Percentiles rank a stretch among this genome's conserved stretches.
These are phyloP conservation scores for Euptelea pleiosperma DNA, from an alignment of 164 flowering plant genomes.

Conservation along the genomic window DNA sequence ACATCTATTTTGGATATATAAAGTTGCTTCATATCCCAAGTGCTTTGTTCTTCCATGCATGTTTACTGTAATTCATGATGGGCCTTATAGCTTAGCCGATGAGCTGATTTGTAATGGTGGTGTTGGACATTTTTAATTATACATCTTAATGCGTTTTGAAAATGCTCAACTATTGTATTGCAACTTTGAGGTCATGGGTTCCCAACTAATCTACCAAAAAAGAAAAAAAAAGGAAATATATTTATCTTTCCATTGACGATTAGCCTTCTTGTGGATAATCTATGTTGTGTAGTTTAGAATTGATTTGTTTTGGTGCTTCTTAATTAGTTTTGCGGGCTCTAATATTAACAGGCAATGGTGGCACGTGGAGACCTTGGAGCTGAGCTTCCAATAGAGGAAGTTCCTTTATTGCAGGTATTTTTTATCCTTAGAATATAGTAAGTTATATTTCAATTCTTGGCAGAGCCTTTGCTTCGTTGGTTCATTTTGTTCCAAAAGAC, in stretches of 20 bases:
- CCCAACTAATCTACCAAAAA: background rate
- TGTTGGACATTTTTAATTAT: no score
- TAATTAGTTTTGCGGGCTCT: background rate
- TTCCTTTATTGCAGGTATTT: conserved; percentile 88
- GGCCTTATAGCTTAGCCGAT: no score
- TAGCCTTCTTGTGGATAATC: background rate
- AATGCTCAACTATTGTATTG: no score
- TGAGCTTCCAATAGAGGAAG: conserved; percentile 96
- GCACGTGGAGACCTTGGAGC: conserved; percentile 99
- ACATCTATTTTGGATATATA: no score
- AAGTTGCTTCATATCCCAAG: no score
- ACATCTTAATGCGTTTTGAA: no score
- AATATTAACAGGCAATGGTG: conserved; percentile 79
- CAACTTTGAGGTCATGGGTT: no score
- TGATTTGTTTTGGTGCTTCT: background rate
- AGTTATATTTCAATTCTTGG: background rate
- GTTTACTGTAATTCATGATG: no score
- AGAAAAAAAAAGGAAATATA: background rate
- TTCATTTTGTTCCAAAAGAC: no score
- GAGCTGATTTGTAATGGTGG: no score
- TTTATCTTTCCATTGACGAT: background rate
- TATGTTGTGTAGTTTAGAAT: background rate
- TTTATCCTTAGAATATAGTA: conserved; percentile 2
- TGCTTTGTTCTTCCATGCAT: no score
- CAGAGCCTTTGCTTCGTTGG: no score